Evolutionary conservation across 371 early-diverging fungal species (phyloP).

Genomic region (Nosema bombycis): DNA sequence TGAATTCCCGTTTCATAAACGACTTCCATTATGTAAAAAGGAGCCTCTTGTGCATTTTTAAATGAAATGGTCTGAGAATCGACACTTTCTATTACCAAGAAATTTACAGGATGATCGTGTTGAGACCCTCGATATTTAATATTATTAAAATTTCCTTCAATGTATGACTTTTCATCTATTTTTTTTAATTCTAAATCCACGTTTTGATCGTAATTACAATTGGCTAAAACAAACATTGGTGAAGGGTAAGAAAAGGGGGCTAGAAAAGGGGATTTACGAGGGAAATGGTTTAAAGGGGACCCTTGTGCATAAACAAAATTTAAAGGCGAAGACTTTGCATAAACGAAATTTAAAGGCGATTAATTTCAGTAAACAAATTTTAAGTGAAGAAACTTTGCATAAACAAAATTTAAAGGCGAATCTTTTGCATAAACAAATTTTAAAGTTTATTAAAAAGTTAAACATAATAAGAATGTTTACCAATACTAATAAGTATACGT

Average conservation of each 20-base stretch:
- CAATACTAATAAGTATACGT: no score
- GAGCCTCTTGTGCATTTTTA: background rate
- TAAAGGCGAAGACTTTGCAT: background rate
- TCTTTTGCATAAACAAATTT: no score
- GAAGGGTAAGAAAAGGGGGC: background rate
- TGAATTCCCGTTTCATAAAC: slow-evolving; percentile 24
- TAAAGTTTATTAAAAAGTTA: no score
- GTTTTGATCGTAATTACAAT: slow-evolving; percentile 5
- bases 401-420: background rate
- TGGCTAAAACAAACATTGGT: slow-evolving; percentile 4
- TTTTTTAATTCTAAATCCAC: slow-evolving; percentile 15
- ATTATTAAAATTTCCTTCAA: slow-evolving; percentile 9
- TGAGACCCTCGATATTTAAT: slow-evolving; percentile 19
- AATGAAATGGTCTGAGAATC: background rate
- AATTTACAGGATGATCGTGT: slow-evolving; percentile 18
- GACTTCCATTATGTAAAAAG: slow-evolving; percentile 2
- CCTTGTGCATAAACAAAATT: no score
- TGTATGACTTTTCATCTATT: slow-evolving; percentile 15
- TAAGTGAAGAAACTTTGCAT: background rate
- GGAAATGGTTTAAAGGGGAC: no score
- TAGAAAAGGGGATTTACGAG: background rate
- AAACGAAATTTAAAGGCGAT: background rate
- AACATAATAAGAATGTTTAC: no score
- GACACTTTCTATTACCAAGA: slow-evolving; percentile 9
- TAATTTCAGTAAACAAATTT: no score